Evolutionary conservation across 2,329 filamentous ascomycete species (phyloP).

Genomic region (Aureobasidium musti): DNA sequence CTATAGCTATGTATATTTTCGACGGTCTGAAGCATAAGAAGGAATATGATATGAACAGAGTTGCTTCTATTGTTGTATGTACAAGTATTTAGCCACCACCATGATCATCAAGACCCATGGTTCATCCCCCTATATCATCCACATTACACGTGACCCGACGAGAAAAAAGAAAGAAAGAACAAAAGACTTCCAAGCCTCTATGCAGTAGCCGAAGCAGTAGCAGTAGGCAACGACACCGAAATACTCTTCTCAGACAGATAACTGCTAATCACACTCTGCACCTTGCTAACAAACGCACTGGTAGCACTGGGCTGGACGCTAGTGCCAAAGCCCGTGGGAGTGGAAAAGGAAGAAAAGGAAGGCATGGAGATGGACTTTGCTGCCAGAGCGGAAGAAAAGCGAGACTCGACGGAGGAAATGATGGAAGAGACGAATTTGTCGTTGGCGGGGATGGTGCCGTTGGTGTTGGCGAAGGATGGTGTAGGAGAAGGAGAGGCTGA

Average conservation of each 20-base stretch:
- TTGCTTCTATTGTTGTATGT: not conserved
- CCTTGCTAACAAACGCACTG: not conserved
- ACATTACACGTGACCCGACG: not conserved
- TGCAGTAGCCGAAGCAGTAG: not conserved
- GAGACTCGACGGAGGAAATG: not conserved
- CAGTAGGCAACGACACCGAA: slow-evolving; percentile 2
- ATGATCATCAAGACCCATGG: not conserved
- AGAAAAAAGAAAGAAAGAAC: not conserved
- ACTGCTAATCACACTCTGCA: slow-evolving; percentile 5
- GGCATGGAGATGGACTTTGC: slow-evolving; percentile 17
- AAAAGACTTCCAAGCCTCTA: too few relatives aligned
- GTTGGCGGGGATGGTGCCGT: not conserved
- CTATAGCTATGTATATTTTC: too few relatives aligned
- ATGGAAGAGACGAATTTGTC: not conserved
- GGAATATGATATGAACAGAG: not conserved
- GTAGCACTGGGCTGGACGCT: not conserved
- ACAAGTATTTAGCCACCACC: not conserved
- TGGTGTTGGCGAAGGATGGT: not conserved
- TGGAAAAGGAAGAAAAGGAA: not conserved
- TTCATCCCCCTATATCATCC: not conserved
- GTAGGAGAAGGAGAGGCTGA: not conserved
- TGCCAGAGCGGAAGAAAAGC: slow-evolving; percentile 10
- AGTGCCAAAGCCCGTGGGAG: not conserved
- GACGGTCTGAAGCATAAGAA: too few relatives aligned
- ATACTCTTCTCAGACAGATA: not conserved